phyloP scores from a whole-genome alignment of 768 basidiomycete genomes.

The Tricholoma matsutake region DNA sequence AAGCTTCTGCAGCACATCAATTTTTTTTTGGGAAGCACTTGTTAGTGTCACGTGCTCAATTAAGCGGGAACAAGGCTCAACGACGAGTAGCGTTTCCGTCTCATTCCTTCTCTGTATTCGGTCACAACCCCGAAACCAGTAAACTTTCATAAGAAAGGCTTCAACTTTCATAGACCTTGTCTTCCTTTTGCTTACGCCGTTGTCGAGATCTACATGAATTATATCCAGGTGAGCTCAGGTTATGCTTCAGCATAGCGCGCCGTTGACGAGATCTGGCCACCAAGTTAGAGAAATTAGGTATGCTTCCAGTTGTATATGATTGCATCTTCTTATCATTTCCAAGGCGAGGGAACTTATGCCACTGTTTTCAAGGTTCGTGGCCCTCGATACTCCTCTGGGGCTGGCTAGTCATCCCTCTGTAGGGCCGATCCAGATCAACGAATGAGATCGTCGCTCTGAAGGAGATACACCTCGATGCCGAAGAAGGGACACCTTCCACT shows the following conservation, averaged over 20 bases:
- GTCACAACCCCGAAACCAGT: background rate
- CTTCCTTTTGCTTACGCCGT: background rate
- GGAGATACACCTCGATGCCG: slow-evolving; percentile 98
- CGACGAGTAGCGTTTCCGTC: too few species aligned
- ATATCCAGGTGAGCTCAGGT: slow-evolving; percentile 44
- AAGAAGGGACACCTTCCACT: slow-evolving; percentile 98
- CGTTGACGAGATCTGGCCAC: background rate
- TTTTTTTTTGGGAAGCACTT: background rate
- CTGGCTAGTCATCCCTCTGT: slow-evolving; percentile 1
- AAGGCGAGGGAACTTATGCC: slow-evolving; percentile 93
- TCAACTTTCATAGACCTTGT: background rate
- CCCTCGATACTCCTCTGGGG: background rate
- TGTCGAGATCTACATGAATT: slow-evolving; percentile 36
- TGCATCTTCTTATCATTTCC: slow-evolving; percentile 42
- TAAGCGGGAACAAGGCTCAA: background rate
- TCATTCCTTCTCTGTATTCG: too few species aligned
- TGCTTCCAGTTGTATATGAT: background rate
- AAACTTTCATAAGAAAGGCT: background rate
- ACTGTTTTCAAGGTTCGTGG: slow-evolving; percentile 91
- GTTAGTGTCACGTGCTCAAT: background rate
- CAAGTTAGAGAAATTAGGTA: slow-evolving; percentile 79
- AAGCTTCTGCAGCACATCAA: background rate
- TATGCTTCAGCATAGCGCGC: background rate
- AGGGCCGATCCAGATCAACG: slow-evolving; percentile 96
- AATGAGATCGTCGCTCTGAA: slow-evolving; percentile 98